These are phyloP conservation scores for Letharia lupina DNA, from an alignment of 495 filamentous ascomycete genomes.

Conservation along the genomic window DNA sequence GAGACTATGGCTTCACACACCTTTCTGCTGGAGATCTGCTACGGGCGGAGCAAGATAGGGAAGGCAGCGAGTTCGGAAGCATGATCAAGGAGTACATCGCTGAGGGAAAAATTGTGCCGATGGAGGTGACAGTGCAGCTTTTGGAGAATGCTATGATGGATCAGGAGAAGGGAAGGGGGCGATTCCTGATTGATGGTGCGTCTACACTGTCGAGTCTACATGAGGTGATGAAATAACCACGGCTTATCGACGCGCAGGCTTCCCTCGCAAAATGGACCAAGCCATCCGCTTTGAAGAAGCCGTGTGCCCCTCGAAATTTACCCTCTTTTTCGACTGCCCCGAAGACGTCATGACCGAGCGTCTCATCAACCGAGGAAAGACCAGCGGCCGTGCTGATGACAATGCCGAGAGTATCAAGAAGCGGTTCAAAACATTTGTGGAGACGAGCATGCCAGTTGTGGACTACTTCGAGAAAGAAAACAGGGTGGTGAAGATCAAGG, in stretches of 20 bases:
- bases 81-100: conserved; percentile 86
- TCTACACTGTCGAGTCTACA: background rate
- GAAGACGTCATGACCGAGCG: conserved; percentile 79
- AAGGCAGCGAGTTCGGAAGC: conserved; percentile 75
- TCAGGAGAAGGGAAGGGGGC: conserved; percentile 28
- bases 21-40: conserved; percentile 89
- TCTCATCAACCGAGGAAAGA: conserved; percentile 83
- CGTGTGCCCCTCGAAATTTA: conserved; percentile 72
- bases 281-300: conserved; percentile 84
- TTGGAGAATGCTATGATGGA: conserved; percentile 87
- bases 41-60: conserved; percentile 82
- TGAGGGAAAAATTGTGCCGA: conserved; percentile 90
- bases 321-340: conserved; percentile 85
- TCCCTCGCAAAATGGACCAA: conserved; percentile 96
- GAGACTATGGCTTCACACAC: conserved; percentile 87
- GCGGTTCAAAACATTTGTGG: conserved; percentile 84
- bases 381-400: conserved; percentile 81
- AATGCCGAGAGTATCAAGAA: conserved; percentile 94
- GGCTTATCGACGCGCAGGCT: conserved; percentile 42
- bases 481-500: conserved; percentile 70
- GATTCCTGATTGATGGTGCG: conserved; percentile 76
- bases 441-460: conserved; percentile 96
- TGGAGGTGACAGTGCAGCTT: conserved; percentile 93
- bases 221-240: background rate
- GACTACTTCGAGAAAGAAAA: conserved; percentile 67